Evolutionary conservation across 768 basidiomycete species (phyloP).

Genomic region (Mycena filopes): DNA sequence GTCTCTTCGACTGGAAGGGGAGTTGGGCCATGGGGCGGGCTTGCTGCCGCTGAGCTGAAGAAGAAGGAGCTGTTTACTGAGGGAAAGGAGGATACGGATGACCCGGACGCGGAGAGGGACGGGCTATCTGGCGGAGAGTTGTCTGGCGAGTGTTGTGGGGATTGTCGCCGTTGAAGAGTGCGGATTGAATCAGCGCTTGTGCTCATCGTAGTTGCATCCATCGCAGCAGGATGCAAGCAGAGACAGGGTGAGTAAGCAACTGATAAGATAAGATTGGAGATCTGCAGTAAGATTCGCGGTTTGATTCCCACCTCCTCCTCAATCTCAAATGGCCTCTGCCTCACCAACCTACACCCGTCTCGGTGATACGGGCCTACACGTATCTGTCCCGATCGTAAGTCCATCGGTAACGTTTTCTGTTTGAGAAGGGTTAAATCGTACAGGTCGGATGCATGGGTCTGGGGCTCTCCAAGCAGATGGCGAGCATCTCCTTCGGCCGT

Average conservation of each 20-base stretch:
- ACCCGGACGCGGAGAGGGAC: constrained; percentile 48
- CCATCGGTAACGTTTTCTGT: too few species aligned
- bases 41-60: constrained; percentile 78
- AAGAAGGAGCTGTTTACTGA: constrained; percentile 82
- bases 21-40: constrained; percentile 64
- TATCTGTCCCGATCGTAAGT: constrained; percentile 32
- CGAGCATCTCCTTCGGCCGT: too few species aligned
- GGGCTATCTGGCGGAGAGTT: constrained; percentile 74
- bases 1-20: constrained; percentile 36
- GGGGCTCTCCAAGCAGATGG: too few species aligned
- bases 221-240: constrained; percentile 25
- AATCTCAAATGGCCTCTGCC: too few species aligned
- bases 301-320: too few species aligned
- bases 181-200: constrained; percentile 56
- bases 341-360: not conserved
- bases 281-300: too few species aligned
- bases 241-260: not conserved
- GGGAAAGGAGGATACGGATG: constrained; percentile 75
- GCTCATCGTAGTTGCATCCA: constrained; percentile 47
- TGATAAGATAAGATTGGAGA: not conserved
- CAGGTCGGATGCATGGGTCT: too few species aligned
- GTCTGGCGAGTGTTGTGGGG: constrained; percentile 44
- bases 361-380: not conserved
- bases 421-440: too few species aligned
- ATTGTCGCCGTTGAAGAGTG: constrained; percentile 36